Conservation (phyloP, 495 filamentous ascomycete genomes). For the Trichoderma erinaceum region DNA sequence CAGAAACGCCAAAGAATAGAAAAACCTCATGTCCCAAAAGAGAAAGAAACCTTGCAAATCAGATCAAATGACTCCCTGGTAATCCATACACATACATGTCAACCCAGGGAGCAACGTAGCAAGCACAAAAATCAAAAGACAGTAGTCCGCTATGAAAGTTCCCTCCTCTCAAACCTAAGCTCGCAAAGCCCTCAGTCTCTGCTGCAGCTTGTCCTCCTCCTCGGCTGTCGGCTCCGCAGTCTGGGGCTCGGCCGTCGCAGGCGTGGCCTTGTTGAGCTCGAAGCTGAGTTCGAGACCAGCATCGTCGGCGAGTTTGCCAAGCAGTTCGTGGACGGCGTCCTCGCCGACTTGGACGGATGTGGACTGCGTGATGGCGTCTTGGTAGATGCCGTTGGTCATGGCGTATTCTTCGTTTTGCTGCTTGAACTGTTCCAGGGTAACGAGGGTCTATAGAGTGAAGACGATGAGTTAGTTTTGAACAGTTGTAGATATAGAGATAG, state of each 20-base stretch:
- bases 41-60: not conserved
- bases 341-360: slow-evolving; percentile 73
- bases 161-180: slow-evolving; percentile 29
- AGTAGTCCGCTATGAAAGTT: not conserved
- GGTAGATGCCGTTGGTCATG: slow-evolving; percentile 74
- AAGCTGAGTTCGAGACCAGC: slow-evolving; percentile 67
- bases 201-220: slow-evolving; percentile 58
- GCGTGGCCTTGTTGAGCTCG: slow-evolving; percentile 58
- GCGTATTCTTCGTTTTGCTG: slow-evolving; percentile 80
- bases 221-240: slow-evolving; percentile 49
- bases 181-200: slow-evolving; percentile 49
- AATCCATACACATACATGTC: no score
- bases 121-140: not conserved
- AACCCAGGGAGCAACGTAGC: no score
- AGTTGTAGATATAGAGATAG: not conserved
- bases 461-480: not conserved
- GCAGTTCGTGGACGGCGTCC: slow-evolving; percentile 74
- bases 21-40: no score
- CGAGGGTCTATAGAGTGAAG: slow-evolving; percentile 31
- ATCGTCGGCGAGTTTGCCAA: slow-evolving; percentile 76
- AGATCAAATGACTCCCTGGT: no score
- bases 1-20: no score
- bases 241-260: slow-evolving; percentile 33
- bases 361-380: slow-evolving; percentile 69
- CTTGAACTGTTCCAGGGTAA: slow-evolving; percentile 72